Evolutionary conservation across 306 rosid species (phyloP).

Genomic region (Carpinus fangiana): DNA sequence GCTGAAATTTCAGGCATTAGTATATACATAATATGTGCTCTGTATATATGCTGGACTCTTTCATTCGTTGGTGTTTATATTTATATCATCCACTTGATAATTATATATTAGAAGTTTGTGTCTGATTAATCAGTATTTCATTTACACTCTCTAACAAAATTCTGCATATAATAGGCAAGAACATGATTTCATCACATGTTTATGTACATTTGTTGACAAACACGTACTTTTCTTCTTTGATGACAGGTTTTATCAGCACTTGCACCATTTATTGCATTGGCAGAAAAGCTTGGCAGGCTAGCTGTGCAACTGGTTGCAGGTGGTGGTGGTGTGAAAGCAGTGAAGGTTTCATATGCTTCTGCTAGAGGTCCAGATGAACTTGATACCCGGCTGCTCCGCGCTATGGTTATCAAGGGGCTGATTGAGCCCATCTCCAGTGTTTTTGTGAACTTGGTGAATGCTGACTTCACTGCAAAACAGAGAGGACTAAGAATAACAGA

Average conservation of each 20-base stretch:
- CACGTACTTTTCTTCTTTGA: conserved; percentile 6
- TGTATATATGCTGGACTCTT: background rate
- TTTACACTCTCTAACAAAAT: background rate
- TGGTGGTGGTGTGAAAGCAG: conserved; percentile 91
- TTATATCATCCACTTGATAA: background rate
- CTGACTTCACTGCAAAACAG: conserved; percentile 96
- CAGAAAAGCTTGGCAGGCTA: conserved; percentile 91
- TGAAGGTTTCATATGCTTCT: conserved; percentile 82
- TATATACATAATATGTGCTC: background rate
- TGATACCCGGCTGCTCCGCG: conserved; percentile 93
- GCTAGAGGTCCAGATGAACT: conserved; percentile 95
- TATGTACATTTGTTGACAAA: background rate
- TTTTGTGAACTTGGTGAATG: conserved; percentile 91
- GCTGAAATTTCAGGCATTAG: background rate
- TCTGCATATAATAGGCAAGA: background rate
- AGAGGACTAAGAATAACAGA: conserved; percentile 87
- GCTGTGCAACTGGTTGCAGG: conserved; percentile 97
- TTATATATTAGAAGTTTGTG: background rate
- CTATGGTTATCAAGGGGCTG: conserved; percentile 96
- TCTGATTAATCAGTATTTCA: background rate
- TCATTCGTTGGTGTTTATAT: background rate
- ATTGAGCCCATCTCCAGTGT: conserved; percentile 93
- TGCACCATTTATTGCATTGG: conserved; percentile 84
- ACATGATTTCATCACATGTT: background rate
- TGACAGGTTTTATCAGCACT: conserved; percentile 77